phyloP scores from a whole-genome alignment of 331 rosid species.

The Quercus lobata region DNA sequence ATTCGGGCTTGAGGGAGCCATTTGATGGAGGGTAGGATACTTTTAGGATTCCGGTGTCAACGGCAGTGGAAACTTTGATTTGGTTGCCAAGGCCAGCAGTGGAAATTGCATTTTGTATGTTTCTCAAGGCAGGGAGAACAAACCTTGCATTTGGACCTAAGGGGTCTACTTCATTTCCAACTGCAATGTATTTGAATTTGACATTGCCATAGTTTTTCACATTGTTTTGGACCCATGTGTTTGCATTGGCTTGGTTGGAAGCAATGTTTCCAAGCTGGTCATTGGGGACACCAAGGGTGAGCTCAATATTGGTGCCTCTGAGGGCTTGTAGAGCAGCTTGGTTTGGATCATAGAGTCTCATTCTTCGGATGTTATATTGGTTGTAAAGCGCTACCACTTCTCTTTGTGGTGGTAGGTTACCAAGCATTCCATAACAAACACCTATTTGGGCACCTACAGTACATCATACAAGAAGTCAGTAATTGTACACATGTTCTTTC shows the following conservation, averaged over 20 bases:
- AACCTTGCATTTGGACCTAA: slow-evolving; percentile 11
- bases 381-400: slow-evolving; percentile 48
- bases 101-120: slow-evolving; percentile 38
- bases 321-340: slow-evolving; percentile 37
- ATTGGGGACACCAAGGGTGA: slow-evolving; percentile 29
- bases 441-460: slow-evolving; percentile 48
- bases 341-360: slow-evolving; percentile 47
- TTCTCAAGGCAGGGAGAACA: slow-evolving; percentile 43
- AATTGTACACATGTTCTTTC: background rate
- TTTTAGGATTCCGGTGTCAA: slow-evolving; percentile 15
- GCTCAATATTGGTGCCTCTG: slow-evolving; percentile 43
- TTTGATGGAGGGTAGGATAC: slow-evolving; percentile 42
- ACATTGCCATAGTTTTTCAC: slow-evolving; percentile 35
- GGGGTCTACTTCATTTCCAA: slow-evolving; percentile 51
- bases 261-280: slow-evolving; percentile 14
- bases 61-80: slow-evolving; percentile 48
- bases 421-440: slow-evolving; percentile 50
- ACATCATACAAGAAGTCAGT: background rate
- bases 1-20: slow-evolving; percentile 14
- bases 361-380: slow-evolving; percentile 33
- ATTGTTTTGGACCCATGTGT: slow-evolving; percentile 48
- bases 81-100: slow-evolving; percentile 24
- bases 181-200: slow-evolving; percentile 39
- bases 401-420: slow-evolving; percentile 35
- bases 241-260: slow-evolving; percentile 34